A percentile compares a stretch with the other conserved stretches of the same genome.
Evolutionary conservation across 768 basidiomycete species (phyloP).

Genomic region (Thelephora ganbajun): DNA sequence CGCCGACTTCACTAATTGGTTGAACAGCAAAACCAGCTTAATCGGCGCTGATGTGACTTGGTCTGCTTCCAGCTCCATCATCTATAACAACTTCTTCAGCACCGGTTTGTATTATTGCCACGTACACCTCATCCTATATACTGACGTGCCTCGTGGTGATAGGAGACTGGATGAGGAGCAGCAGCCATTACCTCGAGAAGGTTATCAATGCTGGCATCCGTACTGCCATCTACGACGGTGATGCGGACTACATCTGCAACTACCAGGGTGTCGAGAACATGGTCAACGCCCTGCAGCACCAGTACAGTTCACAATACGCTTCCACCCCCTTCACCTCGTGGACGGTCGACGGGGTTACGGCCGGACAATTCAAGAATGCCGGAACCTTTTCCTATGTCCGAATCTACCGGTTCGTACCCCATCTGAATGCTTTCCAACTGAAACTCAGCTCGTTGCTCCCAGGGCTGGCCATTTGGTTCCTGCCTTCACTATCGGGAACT

Average conservation of each 20-base stretch:
- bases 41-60: constrained; percentile 33
- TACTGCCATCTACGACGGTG: constrained; percentile 41
- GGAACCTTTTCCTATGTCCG: constrained; percentile 43
- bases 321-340: constrained; percentile 30
- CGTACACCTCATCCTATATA: no score
- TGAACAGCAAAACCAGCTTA: constrained; percentile 17
- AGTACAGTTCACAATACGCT: constrained; percentile 27
- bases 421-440: constrained; percentile 9
- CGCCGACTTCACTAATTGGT: constrained; percentile 22
- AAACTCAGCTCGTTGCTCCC: background rate
- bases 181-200: constrained; percentile 32
- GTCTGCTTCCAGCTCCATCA: constrained; percentile 23
- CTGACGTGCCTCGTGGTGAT: no score
- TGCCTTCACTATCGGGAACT: constrained; percentile 13
- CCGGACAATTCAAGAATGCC: constrained; percentile 46
- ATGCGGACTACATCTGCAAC: constrained; percentile 44
- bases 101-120: constrained; percentile 13
- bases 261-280: constrained; percentile 43
- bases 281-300: constrained; percentile 31
- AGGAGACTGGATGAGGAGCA: constrained; percentile 43
- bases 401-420: constrained; percentile 16
- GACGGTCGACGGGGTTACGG: constrained; percentile 32
- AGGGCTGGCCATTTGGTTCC: constrained; percentile 17
- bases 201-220: constrained; percentile 46
- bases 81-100: constrained; percentile 32